Evolutionary conservation across 2,329 filamentous ascomycete species (phyloP).

Genomic region (Stylonectria norvegica): DNA sequence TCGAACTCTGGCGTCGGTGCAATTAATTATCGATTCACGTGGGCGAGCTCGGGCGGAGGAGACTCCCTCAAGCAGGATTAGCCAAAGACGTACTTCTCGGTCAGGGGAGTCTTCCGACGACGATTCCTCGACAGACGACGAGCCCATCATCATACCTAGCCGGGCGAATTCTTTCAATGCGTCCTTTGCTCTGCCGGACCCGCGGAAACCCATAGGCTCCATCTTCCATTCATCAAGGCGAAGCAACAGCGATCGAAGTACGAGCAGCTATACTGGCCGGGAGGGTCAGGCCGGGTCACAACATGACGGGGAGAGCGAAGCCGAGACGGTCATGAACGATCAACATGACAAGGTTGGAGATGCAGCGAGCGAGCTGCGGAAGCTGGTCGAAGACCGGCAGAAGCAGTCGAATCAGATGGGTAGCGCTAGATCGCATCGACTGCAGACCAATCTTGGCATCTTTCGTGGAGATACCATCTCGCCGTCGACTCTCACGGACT

Average conservation of each 20-base stretch:
- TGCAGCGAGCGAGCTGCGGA: slow-evolving; percentile 58
- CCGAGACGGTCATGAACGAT: slow-evolving; percentile 55
- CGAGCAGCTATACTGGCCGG: slow-evolving; percentile 36
- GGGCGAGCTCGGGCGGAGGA: slow-evolving; percentile 57
- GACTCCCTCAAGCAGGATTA: slow-evolving; percentile 38
- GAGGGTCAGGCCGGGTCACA: slow-evolving; percentile 35
- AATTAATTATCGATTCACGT: slow-evolving; percentile 61
- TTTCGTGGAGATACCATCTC: slow-evolving; percentile 44
- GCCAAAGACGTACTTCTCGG: slow-evolving; percentile 29
- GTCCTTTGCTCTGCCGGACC: slow-evolving; percentile 57
- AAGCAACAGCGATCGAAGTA: slow-evolving; percentile 50
- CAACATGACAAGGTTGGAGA: slow-evolving; percentile 45
- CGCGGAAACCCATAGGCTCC: slow-evolving; percentile 46
- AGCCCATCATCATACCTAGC: slow-evolving; percentile 63
- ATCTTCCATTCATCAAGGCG: slow-evolving; percentile 46
- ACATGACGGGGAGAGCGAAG: slow-evolving; percentile 53
- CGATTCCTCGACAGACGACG: slow-evolving; percentile 59
- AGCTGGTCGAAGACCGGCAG: slow-evolving; percentile 52
- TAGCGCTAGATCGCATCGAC: slow-evolving; percentile 32
- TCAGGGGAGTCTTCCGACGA: slow-evolving; percentile 49
- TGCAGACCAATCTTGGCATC: slow-evolving; percentile 28
- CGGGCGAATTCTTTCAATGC: slow-evolving; percentile 50
- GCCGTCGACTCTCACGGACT: slow-evolving; percentile 49
- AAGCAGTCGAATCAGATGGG: slow-evolving; percentile 36
- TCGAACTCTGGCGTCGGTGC: slow-evolving; percentile 53